Percentiles rank a stretch among this genome's conserved stretches.
These are phyloP conservation scores for Puya raimondii DNA, from an alignment of 176 grass and related monocot genomes.

Conservation along the genomic window DNA sequence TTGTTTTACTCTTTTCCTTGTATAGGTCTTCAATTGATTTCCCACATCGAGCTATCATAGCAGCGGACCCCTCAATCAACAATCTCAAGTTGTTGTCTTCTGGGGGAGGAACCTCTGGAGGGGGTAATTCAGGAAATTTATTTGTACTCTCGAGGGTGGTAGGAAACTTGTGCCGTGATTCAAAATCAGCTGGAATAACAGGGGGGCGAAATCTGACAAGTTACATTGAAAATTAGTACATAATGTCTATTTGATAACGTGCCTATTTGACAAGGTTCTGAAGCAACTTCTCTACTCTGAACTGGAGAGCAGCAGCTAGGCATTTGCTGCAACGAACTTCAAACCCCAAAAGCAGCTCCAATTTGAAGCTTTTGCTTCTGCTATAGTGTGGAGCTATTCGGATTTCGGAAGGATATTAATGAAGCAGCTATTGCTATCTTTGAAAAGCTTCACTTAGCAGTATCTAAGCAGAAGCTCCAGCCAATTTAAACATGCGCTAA, in stretches of 20 bases:
- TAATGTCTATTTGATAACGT: not conserved
- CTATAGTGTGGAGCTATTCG: too few species aligned
- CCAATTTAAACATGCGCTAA: too few species aligned
- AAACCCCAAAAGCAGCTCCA: too few species aligned
- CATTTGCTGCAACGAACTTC: too few species aligned
- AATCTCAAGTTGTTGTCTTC: constrained; percentile 65
- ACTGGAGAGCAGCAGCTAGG: too few species aligned
- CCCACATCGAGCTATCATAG: constrained; percentile 78
- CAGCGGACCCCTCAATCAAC: constrained; percentile 74
- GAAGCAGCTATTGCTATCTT: too few species aligned
- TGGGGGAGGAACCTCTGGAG: constrained; percentile 62
- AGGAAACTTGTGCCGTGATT: constrained; percentile 63
- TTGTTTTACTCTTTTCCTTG: constrained; percentile 77
- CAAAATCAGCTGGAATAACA: constrained; percentile 69
- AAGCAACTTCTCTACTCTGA: too few species aligned
- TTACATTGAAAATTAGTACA: constrained; percentile 2
- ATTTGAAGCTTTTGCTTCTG: too few species aligned
- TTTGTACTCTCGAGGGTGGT: constrained; percentile 31
- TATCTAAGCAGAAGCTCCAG: too few species aligned
- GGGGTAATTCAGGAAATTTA: constrained; percentile 47
- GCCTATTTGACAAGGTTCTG: not conserved
- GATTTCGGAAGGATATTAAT: too few species aligned
- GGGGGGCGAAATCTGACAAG: constrained; percentile 69
- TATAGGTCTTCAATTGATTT: constrained; percentile 96
- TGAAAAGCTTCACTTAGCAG: too few species aligned